These are phyloP conservation scores for Neopestalotiopsis rosae DNA, from an alignment of 2,329 filamentous ascomycete genomes.

Conservation along the genomic window DNA sequence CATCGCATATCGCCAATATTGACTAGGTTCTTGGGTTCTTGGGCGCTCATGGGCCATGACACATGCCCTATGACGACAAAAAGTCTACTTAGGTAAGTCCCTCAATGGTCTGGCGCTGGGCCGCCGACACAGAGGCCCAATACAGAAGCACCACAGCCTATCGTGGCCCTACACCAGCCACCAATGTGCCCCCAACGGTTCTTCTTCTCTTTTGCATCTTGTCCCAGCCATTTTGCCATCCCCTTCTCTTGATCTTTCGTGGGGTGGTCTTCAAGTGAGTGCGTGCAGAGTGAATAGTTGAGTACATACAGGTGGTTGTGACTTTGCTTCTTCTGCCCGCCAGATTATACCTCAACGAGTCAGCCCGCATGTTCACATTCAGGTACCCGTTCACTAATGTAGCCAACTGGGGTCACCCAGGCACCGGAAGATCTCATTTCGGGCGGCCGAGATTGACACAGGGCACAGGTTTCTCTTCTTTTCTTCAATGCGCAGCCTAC, in stretches of 20 bases:
- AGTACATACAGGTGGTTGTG: not conserved
- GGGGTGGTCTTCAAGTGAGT: not conserved
- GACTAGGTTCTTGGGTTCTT: not conserved
- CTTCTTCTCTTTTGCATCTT: no score
- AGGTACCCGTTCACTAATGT: constrained; percentile 13
- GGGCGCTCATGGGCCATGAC: constrained; percentile 7
- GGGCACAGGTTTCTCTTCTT: not conserved
- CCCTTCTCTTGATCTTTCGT: not conserved
- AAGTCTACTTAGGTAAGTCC: not conserved
- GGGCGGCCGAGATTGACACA: not conserved
- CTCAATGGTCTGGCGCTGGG: not conserved
- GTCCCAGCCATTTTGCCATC: not conserved
- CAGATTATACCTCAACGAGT: not conserved
- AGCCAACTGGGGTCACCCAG: not conserved
- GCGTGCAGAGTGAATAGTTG: not conserved
- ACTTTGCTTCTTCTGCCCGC: not conserved
- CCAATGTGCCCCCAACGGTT: not conserved
- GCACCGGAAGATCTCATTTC: not conserved
- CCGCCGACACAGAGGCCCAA: not conserved
- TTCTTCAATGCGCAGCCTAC: not conserved
- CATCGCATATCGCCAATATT: not conserved
- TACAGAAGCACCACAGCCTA: constrained; percentile 9
- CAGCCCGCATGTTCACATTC: not conserved
- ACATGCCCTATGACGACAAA: constrained; percentile 18
- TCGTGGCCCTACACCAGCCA: constrained; percentile 16